These are phyloP conservation scores for Hirsutella rhossiliensis DNA, from an alignment of 2,329 filamentous ascomycete species.

Conservation along the genomic window DNA sequence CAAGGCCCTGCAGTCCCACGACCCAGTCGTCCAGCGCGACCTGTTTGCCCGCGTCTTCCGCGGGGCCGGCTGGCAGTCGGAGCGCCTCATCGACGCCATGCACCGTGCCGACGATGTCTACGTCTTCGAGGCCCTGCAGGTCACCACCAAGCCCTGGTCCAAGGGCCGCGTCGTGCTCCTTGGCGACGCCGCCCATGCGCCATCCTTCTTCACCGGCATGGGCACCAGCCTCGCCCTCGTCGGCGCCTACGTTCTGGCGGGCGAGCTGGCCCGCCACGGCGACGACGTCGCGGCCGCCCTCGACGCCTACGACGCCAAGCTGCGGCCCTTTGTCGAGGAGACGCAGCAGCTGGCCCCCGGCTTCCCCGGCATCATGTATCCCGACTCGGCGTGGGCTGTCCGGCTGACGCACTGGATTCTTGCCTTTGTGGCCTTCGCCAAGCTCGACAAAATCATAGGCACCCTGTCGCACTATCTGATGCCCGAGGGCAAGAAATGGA, in stretches of 20 bases:
- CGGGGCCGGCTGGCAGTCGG: conserved; percentile 32
- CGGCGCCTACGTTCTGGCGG: conserved; percentile 38
- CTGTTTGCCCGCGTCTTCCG: conserved; percentile 25
- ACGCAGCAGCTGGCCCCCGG: conserved; percentile 22
- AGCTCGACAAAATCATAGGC: neutral
- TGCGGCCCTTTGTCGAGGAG: conserved; percentile 26
- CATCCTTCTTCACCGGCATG: conserved; percentile 33
- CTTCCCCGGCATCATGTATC: conserved; percentile 13
- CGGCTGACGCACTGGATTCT: conserved; percentile 8
- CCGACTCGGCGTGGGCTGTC: conserved; percentile 14
- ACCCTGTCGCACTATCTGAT: neutral
- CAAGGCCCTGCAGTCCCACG: conserved; percentile 8
- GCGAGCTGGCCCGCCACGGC: conserved; percentile 22
- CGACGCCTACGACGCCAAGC: conserved; percentile 24
- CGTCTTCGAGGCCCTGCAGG: conserved; percentile 25
- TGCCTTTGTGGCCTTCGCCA: neutral
- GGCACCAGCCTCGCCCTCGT: conserved; percentile 32
- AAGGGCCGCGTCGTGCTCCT: conserved; percentile 28
- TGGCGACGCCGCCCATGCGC: conserved; percentile 36
- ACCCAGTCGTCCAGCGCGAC: conserved; percentile 22
- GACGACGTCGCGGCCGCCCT: conserved; percentile 16
- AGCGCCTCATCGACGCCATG: conserved; percentile 23
- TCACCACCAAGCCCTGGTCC: conserved; percentile 24
- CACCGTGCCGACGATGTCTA: conserved; percentile 29
- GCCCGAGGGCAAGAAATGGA: neutral